phyloP scores from a whole-genome alignment of 2,329 filamentous ascomycete genomes.

The Pseudopithomyces maydicus region DNA sequence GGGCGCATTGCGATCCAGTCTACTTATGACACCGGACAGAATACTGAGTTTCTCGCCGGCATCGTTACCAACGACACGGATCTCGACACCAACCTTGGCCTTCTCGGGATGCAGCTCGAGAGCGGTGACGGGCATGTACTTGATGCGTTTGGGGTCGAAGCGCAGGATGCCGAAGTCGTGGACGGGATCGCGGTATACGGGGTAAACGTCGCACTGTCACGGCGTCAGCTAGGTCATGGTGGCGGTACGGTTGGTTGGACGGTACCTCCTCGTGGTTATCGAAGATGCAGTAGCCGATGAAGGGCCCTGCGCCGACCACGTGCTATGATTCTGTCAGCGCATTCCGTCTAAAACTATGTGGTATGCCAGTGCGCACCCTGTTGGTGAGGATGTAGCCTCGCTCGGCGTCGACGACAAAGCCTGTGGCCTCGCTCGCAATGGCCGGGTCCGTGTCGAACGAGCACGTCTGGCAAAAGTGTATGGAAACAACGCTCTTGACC shows the following conservation, averaged over 20 bases:
- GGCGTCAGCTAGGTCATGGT: slow-evolving; percentile 13
- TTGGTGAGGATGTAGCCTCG: slow-evolving; percentile 70
- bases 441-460: slow-evolving; percentile 98
- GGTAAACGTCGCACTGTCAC: slow-evolving; percentile 84
- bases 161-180: slow-evolving; percentile 98
- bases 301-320: slow-evolving; percentile 92
- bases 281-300: slow-evolving; percentile 98
- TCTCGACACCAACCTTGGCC: slow-evolving; percentile 88
- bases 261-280: slow-evolving; percentile 89
- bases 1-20: slow-evolving; percentile 92
- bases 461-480: slow-evolving; percentile 97
- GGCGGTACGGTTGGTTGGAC: slow-evolving; percentile 5
- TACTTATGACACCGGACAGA: slow-evolving; percentile 93
- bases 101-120: slow-evolving; percentile 83
- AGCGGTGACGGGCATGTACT: slow-evolving; percentile 90
- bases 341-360: not conserved
- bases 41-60: slow-evolving; percentile 98
- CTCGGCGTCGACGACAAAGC: slow-evolving; percentile 95
- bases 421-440: slow-evolving; percentile 92
- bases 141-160: slow-evolving; percentile 94
- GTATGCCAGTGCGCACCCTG: slow-evolving; percentile 35
- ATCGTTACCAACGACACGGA: slow-evolving; percentile 97
- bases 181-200: slow-evolving; percentile 96
- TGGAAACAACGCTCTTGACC: slow-evolving; percentile 95
- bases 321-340: slow-evolving; percentile 59